Base-by-base conservation (phyloP, 164 flowering plant genomes). In the Vitis cinerea region DNA sequence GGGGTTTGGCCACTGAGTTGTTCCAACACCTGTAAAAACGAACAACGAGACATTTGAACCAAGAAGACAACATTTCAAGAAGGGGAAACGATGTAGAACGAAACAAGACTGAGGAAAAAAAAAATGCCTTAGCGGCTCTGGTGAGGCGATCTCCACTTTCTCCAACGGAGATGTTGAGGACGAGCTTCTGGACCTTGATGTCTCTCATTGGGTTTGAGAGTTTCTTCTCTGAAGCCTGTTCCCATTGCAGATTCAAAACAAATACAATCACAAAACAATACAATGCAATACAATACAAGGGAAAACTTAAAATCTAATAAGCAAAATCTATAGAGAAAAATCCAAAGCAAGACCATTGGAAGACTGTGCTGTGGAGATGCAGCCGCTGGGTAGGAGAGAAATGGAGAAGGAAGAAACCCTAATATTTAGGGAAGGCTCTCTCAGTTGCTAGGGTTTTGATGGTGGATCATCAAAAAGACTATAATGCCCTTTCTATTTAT, bases 101-200 rank as follows among this genome's bases (percentile, higher is more conserved):
- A 8, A 44, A 5, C 4, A 10, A 19, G 15, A 47, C 31, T 1
- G 3, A 23, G 27, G n/a, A 52, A 61, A 17, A 23, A 4, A 13
- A 55, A 58, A 54, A 47, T 9, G 30, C 82, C 82, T 85, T 83
- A 17, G 88, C 74, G 31, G 86, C 88, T 70, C 85, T 79, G 71
- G 86, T 83, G 59, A 85, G 82, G 50, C 88, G 83, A 78, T 83
- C 86, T 12, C 86, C 88, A 37, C 83, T 79, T 59, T 85, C 88
- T 5, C 86, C 88, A 30, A 83, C 88, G 65, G 86, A 85, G 73
- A 85, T 85, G 79, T 85, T 83, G 72, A 85, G 84, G 12, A 85
- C 88, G 15, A 85, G 81, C 68, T 85, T 85, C 76, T 85, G 88
- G 2, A 85, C 88, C 47, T 85, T 83, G 71, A 83, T 85, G 11